phyloP scores from a whole-genome alignment of 495 filamentous ascomycete species.

The Penicillium coffeae region DNA sequence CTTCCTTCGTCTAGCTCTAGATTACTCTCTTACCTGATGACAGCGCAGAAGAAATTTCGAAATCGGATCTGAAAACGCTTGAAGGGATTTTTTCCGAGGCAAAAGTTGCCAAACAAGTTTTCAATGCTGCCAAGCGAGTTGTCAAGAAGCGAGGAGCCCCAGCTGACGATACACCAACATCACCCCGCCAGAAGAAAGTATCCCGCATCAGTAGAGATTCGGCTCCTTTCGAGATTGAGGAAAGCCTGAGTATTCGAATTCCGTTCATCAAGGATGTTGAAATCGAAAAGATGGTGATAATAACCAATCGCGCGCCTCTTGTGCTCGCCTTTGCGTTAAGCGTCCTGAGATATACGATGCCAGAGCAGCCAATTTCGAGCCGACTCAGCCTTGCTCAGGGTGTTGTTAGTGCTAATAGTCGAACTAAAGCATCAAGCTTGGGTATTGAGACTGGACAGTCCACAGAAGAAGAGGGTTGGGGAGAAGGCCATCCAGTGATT shows the following conservation, averaged over 20 bases:
- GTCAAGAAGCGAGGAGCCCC: conserved; percentile 53
- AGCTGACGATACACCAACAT: conserved; percentile 27
- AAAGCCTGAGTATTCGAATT: conserved; percentile 59
- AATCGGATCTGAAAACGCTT: conserved; percentile 50
- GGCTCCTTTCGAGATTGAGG: conserved; percentile 62
- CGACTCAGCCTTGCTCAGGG: conserved; percentile 75
- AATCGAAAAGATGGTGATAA: conserved; percentile 52
- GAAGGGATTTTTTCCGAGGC: conserved; percentile 62
- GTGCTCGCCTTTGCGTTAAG: conserved; percentile 76
- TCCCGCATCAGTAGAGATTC: conserved; percentile 11
- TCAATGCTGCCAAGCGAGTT: conserved; percentile 57
- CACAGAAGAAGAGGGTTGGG: conserved; percentile 69
- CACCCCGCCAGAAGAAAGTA: conserved; percentile 20
- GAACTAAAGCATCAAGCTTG: conserved; percentile 68
- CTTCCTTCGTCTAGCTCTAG: neutral
- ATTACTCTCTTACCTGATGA: neutral
- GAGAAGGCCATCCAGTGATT: conserved; percentile 67
- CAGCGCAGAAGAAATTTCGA: conserved; percentile 61
- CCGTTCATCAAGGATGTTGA: conserved; percentile 51
- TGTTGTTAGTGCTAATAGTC: conserved; percentile 71
- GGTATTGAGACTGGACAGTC: conserved; percentile 64
- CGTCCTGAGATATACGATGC: conserved; percentile 73
- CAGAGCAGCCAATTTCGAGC: conserved; percentile 76
- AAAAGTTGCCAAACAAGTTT: conserved; percentile 63
- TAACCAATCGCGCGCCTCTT: conserved; percentile 76